Evolutionary conservation across 768 basidiomycete genomes (phyloP).

Genomic region (Gloeostereum incarnatum): DNA sequence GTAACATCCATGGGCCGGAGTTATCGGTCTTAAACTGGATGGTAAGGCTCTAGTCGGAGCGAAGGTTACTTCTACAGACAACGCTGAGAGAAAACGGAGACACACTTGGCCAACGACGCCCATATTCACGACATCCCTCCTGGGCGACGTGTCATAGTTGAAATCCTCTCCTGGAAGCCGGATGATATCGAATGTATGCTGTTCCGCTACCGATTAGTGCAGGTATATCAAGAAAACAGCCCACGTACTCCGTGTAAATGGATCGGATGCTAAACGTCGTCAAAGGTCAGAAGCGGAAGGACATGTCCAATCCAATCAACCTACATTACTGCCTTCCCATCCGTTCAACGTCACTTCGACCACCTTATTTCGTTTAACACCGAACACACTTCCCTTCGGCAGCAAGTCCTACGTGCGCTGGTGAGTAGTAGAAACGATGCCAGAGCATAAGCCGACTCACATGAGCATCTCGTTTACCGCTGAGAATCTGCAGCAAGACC

Average conservation of each 20-base stretch:
- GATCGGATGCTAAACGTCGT: slow-evolving; percentile 27
- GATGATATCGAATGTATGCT: slow-evolving; percentile 36
- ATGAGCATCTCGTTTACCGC: slow-evolving; percentile 18
- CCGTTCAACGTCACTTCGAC: slow-evolving; percentile 25
- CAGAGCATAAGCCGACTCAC: slow-evolving; percentile 9
- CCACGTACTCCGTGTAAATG: slow-evolving; percentile 38
- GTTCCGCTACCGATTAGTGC: not conserved
- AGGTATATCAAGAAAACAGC: not conserved
- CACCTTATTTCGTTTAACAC: slow-evolving; percentile 20
- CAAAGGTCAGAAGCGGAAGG: not conserved
- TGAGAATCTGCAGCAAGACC: slow-evolving; percentile 25
- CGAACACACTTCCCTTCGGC: slow-evolving; percentile 17
- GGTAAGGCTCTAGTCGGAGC: slow-evolving; percentile 21
- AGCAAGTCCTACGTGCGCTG: slow-evolving; percentile 19
- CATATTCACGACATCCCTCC: slow-evolving; percentile 41
- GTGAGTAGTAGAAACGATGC: slow-evolving; percentile 24
- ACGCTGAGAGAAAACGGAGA: slow-evolving; percentile 16
- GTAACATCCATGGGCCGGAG: slow-evolving; percentile 27
- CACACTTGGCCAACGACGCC: slow-evolving; percentile 27
- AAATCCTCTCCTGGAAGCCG: slow-evolving; percentile 23
- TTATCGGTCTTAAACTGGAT: slow-evolving; percentile 56
- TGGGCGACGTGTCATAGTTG: too few species aligned
- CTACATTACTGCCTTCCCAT: slow-evolving; percentile 11
- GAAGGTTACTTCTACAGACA: slow-evolving; percentile 19
- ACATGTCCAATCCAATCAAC: not conserved